These are phyloP conservation scores for Gossypium mustelinum DNA, from an alignment of 345 rosid species.

Conservation along the genomic window DNA sequence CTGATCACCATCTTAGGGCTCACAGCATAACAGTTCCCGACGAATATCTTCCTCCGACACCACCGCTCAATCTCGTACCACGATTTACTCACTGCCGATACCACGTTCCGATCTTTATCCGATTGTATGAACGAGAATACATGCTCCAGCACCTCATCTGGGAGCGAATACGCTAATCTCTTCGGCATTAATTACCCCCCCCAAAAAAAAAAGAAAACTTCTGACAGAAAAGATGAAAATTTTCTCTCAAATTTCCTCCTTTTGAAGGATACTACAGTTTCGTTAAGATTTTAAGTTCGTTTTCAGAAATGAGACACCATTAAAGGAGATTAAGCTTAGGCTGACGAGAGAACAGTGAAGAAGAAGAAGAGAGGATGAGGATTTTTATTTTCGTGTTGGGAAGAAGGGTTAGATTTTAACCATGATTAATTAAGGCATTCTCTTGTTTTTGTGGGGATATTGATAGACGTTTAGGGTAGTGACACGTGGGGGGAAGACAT, in stretches of 20 bases:
- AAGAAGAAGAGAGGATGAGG: constrained; percentile 21
- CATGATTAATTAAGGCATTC: constrained; percentile 36
- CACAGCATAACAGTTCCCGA: constrained; percentile 90
- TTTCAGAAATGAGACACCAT: constrained; percentile 51
- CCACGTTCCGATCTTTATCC: constrained; percentile 71
- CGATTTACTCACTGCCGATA: constrained; percentile 84
- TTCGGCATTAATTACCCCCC: constrained; percentile 20
- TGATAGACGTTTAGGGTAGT: constrained; percentile 7
- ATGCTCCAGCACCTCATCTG: constrained; percentile 85
- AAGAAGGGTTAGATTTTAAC: constrained; percentile 34
- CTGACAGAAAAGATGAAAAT: neutral
- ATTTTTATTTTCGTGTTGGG: constrained; percentile 21
- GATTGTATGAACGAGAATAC: constrained; percentile 60
- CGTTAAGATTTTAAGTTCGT: neutral
- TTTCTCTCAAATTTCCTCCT: neutral
- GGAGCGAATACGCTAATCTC: constrained; percentile 56
- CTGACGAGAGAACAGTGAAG: neutral
- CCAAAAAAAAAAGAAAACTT: neutral
- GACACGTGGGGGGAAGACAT: constrained; percentile 30
- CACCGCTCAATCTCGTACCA: constrained; percentile 80
- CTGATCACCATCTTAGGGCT: constrained; percentile 48
- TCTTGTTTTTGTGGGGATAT: constrained; percentile 29
- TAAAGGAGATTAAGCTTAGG: constrained; percentile 24
- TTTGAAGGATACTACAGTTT: neutral
- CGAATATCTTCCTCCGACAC: constrained; percentile 56